Conservation (phyloP, 2,329 filamentous ascomycete species). For the Talaromyces sp. region DNA sequence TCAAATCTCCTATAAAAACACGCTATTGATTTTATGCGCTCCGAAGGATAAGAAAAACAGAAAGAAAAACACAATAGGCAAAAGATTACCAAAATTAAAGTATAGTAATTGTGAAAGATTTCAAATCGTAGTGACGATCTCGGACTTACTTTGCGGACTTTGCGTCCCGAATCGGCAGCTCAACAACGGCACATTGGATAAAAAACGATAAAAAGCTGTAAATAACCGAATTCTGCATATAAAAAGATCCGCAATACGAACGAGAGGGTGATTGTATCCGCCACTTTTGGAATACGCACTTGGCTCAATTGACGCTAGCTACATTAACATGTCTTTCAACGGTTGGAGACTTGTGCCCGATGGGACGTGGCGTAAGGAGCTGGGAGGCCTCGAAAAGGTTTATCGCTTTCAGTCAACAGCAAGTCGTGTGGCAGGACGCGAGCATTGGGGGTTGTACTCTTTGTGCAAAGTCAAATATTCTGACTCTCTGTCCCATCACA, state of each 20-base stretch:
- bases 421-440: slow-evolving; percentile 1
- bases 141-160: background rate
- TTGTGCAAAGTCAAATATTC: slow-evolving; percentile 5
- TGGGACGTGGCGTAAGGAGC: slow-evolving; percentile 21
- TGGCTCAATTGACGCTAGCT: background rate
- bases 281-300: background rate
- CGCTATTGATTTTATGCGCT: background rate
- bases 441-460: slow-evolving; percentile 13
- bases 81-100: no score
- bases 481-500: background rate
- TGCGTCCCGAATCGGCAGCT: background rate
- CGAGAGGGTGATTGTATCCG: background rate
- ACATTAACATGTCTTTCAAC: background rate
- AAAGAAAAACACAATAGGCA: background rate
- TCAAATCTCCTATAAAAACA: background rate
- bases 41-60: background rate
- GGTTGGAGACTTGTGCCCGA: background rate
- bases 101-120: background rate
- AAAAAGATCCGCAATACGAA: background rate
- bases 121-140: background rate
- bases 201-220: no score
- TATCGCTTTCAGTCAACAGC: slow-evolving; percentile 6
- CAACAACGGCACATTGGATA: background rate
- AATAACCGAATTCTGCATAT: background rate
- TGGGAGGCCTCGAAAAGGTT: slow-evolving; percentile 9